These are phyloP conservation scores for Penicillium sp. DNA, from an alignment of 2,329 filamentous ascomycete species.

Conservation along the genomic window DNA sequence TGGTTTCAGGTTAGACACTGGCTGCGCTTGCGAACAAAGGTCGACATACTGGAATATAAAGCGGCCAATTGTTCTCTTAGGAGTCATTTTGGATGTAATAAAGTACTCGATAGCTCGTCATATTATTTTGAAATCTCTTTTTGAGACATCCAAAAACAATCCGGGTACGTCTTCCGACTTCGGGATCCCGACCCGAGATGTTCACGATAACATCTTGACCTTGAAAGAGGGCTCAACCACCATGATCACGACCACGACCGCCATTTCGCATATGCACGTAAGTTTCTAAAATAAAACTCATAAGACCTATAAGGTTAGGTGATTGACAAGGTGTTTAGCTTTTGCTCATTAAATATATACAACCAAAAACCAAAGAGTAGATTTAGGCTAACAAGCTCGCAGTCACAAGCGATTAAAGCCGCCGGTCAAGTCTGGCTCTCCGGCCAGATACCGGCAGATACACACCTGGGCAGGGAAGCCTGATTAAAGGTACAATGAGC, in stretches of 20 bases:
- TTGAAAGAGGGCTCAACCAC: background rate
- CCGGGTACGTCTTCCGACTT: background rate
- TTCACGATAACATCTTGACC: background rate
- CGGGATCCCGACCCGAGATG: background rate
- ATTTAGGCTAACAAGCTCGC: background rate
- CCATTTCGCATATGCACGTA: too few relatives aligned
- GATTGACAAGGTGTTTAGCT: background rate
- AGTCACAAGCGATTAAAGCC: slow-evolving; percentile 45
- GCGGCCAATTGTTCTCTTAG: background rate
- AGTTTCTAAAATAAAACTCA: too few relatives aligned
- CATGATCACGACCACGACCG: background rate
- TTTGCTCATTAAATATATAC: slow-evolving; percentile 2
- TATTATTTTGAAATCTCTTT: background rate
- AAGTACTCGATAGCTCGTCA: background rate
- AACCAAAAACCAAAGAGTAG: background rate
- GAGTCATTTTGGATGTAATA: background rate
- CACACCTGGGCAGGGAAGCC: slow-evolving; percentile 36
- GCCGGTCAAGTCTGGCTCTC: slow-evolving; percentile 56
- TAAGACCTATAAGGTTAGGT: too few relatives aligned
- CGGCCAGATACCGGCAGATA: slow-evolving; percentile 61
- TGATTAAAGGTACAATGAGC: slow-evolving; percentile 38
- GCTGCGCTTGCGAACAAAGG: background rate
- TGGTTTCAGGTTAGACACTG: background rate
- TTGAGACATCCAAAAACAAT: background rate
- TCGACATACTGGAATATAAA: slow-evolving; percentile 3